Evolutionary conservation across 2,329 filamentous ascomycete genomes (phyloP), one percentile per base, ranked within the genome.

Genomic region (Nemania sp.): DNA sequence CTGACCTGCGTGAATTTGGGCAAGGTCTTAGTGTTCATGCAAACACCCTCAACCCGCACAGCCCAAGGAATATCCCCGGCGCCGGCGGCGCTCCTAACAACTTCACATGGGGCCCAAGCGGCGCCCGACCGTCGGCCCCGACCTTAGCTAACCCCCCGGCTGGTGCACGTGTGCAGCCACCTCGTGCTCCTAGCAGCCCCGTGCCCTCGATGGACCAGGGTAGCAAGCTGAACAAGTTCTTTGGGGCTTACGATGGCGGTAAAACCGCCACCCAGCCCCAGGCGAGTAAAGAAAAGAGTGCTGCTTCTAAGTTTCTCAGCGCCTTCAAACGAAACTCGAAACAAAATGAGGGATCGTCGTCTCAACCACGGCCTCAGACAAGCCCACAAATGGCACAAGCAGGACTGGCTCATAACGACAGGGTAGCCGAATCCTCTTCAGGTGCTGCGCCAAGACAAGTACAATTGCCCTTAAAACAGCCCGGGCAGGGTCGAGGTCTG

Each of bases 261-360:
- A 63, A 60, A 33, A 54, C 54, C 6, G 39, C 62, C 7, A 39
- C 31, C 6, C 57, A 56, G 17, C 44, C 59, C 12, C 61, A 61
- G 34, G 53, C 59, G 2, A 31, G 40, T 6, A 68, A 66, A 28
- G 65, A 68, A 36, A 67, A 69, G 56, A 67, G 60, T n/a, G 64
- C 62, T 0, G 64, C 64, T 7, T 64, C 64, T 4, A 69, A 66
- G 49, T 52, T 70, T 11, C 52, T 69, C 3, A 56, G 61, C 15
- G 66, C 67, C 3, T 66, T 70, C 34, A 70, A 66, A 43, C 61
- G 67, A 24, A 59, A 49, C 11, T 60, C 59, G 3, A 69, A 65
- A 42, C 55, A 60, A 9, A 56, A 34, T 40, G 56, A 59, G 12
- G 24, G 56, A 2, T 26, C 44, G 8, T 44, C 54, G 41, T 52